phyloP scores from a whole-genome alignment of 768 basidiomycete species.

The Russula emetica region DNA sequence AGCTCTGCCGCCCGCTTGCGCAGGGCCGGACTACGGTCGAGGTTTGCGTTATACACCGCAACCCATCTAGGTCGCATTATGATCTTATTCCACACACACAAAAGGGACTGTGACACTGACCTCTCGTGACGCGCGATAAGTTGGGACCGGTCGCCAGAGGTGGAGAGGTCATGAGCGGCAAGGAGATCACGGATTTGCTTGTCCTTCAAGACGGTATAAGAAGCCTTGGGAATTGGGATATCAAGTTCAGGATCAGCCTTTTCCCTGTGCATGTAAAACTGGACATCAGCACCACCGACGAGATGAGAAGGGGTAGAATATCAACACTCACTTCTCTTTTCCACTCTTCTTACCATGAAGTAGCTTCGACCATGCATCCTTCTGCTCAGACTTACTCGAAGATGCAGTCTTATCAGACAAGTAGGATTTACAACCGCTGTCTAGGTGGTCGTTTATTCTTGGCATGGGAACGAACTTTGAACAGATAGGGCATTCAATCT shows the following conservation, averaged over 20 bases:
- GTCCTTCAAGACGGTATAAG: constrained; percentile 31
- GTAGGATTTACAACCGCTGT: constrained; percentile 33
- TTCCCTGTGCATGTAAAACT: constrained; percentile 1
- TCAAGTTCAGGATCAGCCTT: not conserved
- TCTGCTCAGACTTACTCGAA: constrained; percentile 20
- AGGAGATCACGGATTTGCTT: constrained; percentile 30
- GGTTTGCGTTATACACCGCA: constrained; percentile 32
- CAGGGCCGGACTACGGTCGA: constrained; percentile 26
- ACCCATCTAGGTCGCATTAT: constrained; percentile 28
- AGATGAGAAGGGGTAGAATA: not conserved
- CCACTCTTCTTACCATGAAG: constrained; percentile 20
- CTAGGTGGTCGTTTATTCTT: constrained; percentile 37
- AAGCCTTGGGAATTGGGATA: constrained; percentile 29
- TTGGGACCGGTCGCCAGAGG: constrained; percentile 28
- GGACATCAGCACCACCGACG: not conserved
- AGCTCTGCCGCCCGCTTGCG: constrained; percentile 23
- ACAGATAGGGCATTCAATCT: constrained; percentile 17
- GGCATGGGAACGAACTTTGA: constrained; percentile 29
- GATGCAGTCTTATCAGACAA: constrained; percentile 6
- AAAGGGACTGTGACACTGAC: constrained; percentile 16
- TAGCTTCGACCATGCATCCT: constrained; percentile 27
- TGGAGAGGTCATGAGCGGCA: constrained; percentile 25
- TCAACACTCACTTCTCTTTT: constrained; percentile 24
- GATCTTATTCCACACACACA: not conserved
- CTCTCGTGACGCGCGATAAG: constrained; percentile 30